Evolutionary conservation across 345 rosid genomes (phyloP).

Genomic region (Eucalyptus brandiana): DNA sequence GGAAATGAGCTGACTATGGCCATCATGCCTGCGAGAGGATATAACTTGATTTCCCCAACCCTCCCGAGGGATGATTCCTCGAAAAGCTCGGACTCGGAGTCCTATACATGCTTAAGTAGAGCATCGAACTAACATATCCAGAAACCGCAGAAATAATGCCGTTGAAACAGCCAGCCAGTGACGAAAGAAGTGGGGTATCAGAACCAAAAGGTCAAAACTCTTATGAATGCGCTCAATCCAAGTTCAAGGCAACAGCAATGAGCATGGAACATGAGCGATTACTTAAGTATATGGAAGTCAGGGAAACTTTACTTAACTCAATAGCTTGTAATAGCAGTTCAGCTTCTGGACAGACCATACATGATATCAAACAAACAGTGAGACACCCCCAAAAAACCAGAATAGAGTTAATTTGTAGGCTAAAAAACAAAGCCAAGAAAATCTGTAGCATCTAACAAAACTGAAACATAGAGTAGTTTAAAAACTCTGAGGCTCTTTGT

Average conservation of each 20-base stretch:
- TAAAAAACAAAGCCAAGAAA: conserved; percentile 6
- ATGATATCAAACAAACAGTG: conserved; percentile 6
- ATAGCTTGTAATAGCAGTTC: not conserved
- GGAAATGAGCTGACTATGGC: not conserved
- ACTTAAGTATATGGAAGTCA: not conserved
- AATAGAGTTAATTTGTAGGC: conserved; percentile 3
- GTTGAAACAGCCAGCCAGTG: not conserved
- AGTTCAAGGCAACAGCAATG: not conserved
- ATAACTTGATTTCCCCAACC: not conserved
- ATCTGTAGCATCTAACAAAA: conserved; percentile 19
- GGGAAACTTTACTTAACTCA: not conserved
- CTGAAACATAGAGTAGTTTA: not conserved
- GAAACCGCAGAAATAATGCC: not conserved
- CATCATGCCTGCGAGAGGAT: not conserved
- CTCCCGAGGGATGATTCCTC: not conserved
- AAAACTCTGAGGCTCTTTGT: not conserved
- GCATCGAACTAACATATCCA: not conserved
- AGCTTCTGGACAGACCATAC: not conserved
- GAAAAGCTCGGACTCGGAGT: not conserved
- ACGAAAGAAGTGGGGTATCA: not conserved
- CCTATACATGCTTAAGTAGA: not conserved
- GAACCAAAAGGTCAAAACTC: not conserved
- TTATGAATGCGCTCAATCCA: not conserved
- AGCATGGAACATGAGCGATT: not conserved
- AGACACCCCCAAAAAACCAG: conserved; percentile 2